Base-by-base conservation (phyloP, 2,329 filamentous ascomycete genomes). In the Alternaria gansuensis region DNA sequence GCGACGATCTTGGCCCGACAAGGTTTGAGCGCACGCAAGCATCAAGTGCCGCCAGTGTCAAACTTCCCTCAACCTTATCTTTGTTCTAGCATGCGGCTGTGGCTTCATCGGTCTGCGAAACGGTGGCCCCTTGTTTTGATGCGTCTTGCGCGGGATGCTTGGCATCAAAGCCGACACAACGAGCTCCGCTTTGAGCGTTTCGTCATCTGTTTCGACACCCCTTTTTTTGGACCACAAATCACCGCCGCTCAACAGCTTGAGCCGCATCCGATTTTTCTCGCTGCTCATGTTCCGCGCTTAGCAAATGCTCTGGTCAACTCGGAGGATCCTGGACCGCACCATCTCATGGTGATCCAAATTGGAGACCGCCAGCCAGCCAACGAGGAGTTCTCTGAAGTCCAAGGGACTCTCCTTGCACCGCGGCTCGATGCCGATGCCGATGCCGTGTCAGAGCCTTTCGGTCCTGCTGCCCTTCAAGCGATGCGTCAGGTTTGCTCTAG, bases 131-230 rank as follows among this genome's bases (percentile, higher is more conserved):
- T 59, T 28, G 51, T 45, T 51, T 65, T 65, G 56, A 56, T 48
- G 62, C 36, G 69, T 75, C 71, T 72, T 64, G 68, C 65, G 66
- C 65, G 67, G 68, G 65, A 65, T 69, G 60, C 73, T 74, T 73
- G 72, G 73, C 71, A 63, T 56, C 53, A 51, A 61, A 49, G 57
- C 61, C 68, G 68, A 74, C 62, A 69, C 71, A 68, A 56, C 41
- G 59, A 61, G 67, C 59, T 69, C 69, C 72, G 67, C 71, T 66
- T 70, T 68, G 57, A 60, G 56, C 59, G 73, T 75, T 75, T 75
- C 71, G 69, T 70, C 68, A 61, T 54, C 63, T 56, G 73, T 75
- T 75, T 74, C 72, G 71, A 66, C 31, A 37, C 57, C 60, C 67
- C 62, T 54, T 64, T 54, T 64, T 51, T 63, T 60, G 60, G 60